Base-by-base conservation (phyloP, 2,329 filamentous ascomycete species). In the Periconia macrospinosa region DNA sequence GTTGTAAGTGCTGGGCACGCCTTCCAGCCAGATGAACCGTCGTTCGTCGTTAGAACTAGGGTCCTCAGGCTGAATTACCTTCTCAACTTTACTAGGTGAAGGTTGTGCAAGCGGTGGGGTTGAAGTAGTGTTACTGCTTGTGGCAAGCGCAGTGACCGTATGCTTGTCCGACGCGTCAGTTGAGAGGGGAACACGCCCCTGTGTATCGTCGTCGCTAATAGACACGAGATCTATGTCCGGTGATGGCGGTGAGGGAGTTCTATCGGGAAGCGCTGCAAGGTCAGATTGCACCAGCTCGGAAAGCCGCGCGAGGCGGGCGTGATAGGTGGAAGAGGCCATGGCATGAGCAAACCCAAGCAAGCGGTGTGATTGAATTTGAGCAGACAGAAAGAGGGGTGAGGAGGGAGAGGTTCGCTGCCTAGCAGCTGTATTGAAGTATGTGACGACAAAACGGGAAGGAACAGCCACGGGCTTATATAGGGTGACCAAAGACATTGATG, bases 231-330 rank as follows among this genome's bases (percentile, higher is more conserved):
- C 37, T 33, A 9, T 20, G 1, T 8, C 37, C 19, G 40, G 41
- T 30, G n/a, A 17, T 17, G 45, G 43, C 6, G 49, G 47, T 20
- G 49, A 7, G 3, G 23, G 23, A 27, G 53, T 11, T 23, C 59
- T 59, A 35, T 66, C 59, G 41, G 69, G 70, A 2, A 73, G 51
- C 10, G 63, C 61, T 30, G 63, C 50, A 6, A 73, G 30, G 42
- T 73, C 63, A 23, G 51, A 33, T 27, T 65, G 48, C 0, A 64
- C 41, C 6, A 66, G 54, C 42, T 54, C 55, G 41, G 52, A 52
- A 10, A 73, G 58, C 6, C 63, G 65, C 30, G 62, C 55, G 11
- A 72, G 60, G 19, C 65, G 66, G 13, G 57, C 57, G 14, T 71
- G 58, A 19, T 64, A 65, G 13, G 57, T 56, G 8, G 58, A 45